Evolutionary conservation across 805 yeast species (phyloP).

Genomic region (Yamadazyma endophytica): DNA sequence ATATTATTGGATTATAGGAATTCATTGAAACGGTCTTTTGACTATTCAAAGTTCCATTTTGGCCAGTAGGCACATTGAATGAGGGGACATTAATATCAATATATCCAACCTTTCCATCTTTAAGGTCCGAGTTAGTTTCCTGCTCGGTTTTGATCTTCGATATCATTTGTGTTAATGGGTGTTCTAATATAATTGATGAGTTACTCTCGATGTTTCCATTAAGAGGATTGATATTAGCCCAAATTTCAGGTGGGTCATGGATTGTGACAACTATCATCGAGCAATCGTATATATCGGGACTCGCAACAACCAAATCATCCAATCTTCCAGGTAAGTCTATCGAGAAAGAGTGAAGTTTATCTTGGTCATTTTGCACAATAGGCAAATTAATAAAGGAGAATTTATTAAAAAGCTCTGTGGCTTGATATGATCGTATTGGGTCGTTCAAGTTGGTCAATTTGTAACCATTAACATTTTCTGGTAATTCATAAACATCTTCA

Average conservation of each 20-base stretch:
- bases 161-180: constrained; percentile 58
- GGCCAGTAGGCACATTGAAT: constrained; percentile 29
- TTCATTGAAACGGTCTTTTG: constrained; percentile 18
- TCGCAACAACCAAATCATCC: constrained; percentile 66
- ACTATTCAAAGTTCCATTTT: constrained; percentile 18
- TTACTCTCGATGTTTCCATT: constrained; percentile 74
- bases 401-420: constrained; percentile 48
- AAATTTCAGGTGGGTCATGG: constrained; percentile 89
- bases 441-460: constrained; percentile 57
- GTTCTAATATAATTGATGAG: constrained; percentile 71
- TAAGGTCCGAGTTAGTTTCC: constrained; percentile 12
- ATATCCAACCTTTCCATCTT: constrained; percentile 51
- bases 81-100: constrained; percentile 83
- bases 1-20: constrained; percentile 54
- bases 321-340: constrained; percentile 45
- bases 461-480: constrained; percentile 19
- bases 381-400: constrained; percentile 69
- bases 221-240: constrained; percentile 81
- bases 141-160: constrained; percentile 46
- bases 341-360: constrained; percentile 22
- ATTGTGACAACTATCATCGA: constrained; percentile 66
- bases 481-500: constrained; percentile 37
- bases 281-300: constrained; percentile 61
- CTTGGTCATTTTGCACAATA: constrained; percentile 29
- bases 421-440: constrained; percentile 72